Evolutionary conservation across 2,329 filamentous ascomycete species (phyloP).

Genomic region (Colletotrichum gigasporum): DNA sequence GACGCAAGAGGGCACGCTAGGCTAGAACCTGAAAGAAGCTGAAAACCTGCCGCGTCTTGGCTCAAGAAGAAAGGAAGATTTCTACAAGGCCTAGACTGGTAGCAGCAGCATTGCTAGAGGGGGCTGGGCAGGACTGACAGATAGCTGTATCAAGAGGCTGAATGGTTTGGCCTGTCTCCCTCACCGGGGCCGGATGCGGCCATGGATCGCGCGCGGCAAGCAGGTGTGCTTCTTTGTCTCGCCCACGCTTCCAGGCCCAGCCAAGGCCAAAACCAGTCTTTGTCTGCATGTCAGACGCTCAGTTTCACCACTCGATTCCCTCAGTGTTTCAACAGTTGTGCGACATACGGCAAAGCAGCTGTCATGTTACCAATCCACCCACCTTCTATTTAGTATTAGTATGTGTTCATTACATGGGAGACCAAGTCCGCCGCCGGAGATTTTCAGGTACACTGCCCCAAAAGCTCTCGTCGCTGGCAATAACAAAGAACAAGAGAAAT

Average conservation of each 20-base stretch:
- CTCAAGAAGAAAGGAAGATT: not conserved
- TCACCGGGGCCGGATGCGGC: no score
- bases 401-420: slow-evolving; percentile 9
- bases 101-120: not conserved
- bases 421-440: not conserved
- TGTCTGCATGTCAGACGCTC: not conserved
- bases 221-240: no score
- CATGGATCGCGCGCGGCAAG: no score
- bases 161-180: no score
- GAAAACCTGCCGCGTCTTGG: not conserved
- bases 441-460: not conserved
- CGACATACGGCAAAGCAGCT: not conserved
- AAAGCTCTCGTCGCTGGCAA: not conserved
- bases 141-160: no score
- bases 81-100: not conserved
- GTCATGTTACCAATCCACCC: not conserved
- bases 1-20: no score
- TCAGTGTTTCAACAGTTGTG: not conserved
- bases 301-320: not conserved
- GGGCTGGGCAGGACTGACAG: not conserved
- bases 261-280: not conserved
- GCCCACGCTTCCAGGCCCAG: no score
- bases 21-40: not conserved
- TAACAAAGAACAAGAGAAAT: not conserved
- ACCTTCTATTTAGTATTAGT: slow-evolving; percentile 21